Evolutionary conservation across 1,139 yeast species (phyloP).

Genomic region (Magnusiomyces paraingens): DNA sequence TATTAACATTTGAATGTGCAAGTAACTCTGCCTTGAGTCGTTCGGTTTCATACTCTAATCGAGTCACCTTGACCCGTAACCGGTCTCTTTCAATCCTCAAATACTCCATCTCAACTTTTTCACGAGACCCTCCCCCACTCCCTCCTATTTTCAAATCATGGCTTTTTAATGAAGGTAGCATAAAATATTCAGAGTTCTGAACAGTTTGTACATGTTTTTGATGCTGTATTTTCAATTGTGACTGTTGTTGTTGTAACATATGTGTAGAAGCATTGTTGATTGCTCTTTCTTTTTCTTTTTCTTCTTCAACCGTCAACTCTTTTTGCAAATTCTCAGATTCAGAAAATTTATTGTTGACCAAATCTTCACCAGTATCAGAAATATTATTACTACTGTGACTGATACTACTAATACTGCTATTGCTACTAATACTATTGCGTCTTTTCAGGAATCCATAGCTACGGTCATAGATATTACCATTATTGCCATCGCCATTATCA

Average conservation of each 20-base stretch:
- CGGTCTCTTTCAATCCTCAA: neutral
- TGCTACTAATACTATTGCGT: too few relatives aligned
- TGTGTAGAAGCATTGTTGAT: neutral
- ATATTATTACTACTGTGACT: too few relatives aligned
- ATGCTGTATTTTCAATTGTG: neutral
- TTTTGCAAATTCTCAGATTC: too few relatives aligned
- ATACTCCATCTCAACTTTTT: neutral
- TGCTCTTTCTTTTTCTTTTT: neutral
- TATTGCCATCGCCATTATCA: too few relatives aligned
- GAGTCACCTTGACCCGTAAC: neutral
- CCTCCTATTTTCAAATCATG: neutral
- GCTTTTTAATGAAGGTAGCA: neutral
- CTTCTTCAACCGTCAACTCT: too few relatives aligned
- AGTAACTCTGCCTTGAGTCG: neutral
- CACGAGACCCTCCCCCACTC: neutral
- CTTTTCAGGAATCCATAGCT: too few relatives aligned
- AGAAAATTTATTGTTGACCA: too few relatives aligned
- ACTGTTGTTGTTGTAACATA: too few relatives aligned
- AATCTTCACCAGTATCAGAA: too few relatives aligned
- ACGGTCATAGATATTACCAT: too few relatives aligned
- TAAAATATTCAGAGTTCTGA: neutral
- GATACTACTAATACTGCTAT: too few relatives aligned
- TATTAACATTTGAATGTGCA: neutral
- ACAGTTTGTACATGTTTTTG: neutral
- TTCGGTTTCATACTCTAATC: neutral